Evolutionary conservation across 306 rosid species (phyloP), one percentile per base, ranked within the genome.

Genomic region (Morella rubra): DNA sequence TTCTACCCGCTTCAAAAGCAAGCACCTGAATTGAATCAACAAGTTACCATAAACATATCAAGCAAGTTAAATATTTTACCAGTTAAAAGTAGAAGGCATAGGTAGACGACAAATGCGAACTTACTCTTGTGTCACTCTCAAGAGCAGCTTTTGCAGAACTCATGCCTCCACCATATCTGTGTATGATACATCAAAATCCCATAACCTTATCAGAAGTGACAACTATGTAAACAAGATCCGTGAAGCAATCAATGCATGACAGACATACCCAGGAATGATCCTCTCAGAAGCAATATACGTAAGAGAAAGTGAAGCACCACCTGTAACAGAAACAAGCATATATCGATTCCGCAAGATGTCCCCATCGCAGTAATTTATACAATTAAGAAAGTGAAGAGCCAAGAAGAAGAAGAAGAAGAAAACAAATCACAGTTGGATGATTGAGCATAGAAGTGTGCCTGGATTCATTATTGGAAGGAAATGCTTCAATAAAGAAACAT

Each of bases 111-210:
- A 53, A 71, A 11, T 49, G 61, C 75, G 5, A 70, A 72, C 91
- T 81, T 80, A 90, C 99, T 61, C 86, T 83, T 58, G 99, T 95
- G 81, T 95, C 99, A 71, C 99, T 95, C 88, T 95, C 99, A 71
- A 95, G 83, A 45, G 97, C 97, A 77, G 99, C 97, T 84, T 95
- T 95, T 53, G 99, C 99, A 83, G 99, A 92, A 85, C 99, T 95
- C 99, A 95, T 95, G 58, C 99, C 99, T 24, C 99, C 97, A 79
- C 99, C 99, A 71, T 95, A 95, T 77, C 99, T 95, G 84, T 45
- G 73, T 45, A 73, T 66, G 11, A 73, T 69, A 24, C 69, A 70
- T 51, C 46, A 74, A 56, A 65, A 41, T 71, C 72, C 53, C 69
- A 18, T 64, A 64, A 76, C 24, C 70, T 3, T 54, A 59, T 20